Conservation (phyloP, 805 yeast species). For the Metschnikowia corniflorae region DNA sequence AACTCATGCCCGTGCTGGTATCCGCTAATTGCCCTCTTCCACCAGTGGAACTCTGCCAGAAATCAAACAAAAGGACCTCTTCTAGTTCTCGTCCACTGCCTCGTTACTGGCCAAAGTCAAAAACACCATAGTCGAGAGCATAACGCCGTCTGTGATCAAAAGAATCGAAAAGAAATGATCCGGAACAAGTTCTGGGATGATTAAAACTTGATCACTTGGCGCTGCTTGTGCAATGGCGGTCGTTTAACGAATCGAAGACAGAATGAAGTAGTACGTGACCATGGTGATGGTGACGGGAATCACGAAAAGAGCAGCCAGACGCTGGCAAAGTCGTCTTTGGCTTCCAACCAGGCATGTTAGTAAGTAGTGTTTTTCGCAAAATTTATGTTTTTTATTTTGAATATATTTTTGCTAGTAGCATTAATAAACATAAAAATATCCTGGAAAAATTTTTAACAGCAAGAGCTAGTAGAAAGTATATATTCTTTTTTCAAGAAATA, state of each 20-base stretch:
- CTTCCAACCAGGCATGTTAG: no score
- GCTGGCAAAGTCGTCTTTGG: slow-evolving; percentile 49
- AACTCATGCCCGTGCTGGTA: slow-evolving; percentile 49
- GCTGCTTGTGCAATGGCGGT: slow-evolving; percentile 73
- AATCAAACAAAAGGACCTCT: slow-evolving; percentile 82
- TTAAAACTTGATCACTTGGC: slow-evolving; percentile 84
- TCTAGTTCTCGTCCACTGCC: slow-evolving; percentile 86
- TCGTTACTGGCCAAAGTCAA: slow-evolving; percentile 73
- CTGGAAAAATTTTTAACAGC: no score
- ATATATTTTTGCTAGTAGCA: no score
- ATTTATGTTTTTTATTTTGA: no score
- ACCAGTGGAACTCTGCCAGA: slow-evolving; percentile 89
- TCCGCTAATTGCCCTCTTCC: slow-evolving; percentile 20
- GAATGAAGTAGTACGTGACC: slow-evolving; percentile 68
- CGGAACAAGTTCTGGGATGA: slow-evolving; percentile 80
- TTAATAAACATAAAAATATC: no score
- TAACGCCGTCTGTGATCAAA: slow-evolving; percentile 65
- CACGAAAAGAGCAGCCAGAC: slow-evolving; percentile 52
- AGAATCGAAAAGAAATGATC: slow-evolving; percentile 71
- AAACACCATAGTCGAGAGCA: slow-evolving; percentile 64
- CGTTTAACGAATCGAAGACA: slow-evolving; percentile 71
- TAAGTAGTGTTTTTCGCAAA: no score
- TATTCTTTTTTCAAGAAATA: no score
- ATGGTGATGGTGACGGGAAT: slow-evolving; percentile 72
- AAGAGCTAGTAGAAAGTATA: no score